Evolutionary conservation across 2,329 filamentous ascomycete species (phyloP).

Genomic region (Didymella segeticola): DNA sequence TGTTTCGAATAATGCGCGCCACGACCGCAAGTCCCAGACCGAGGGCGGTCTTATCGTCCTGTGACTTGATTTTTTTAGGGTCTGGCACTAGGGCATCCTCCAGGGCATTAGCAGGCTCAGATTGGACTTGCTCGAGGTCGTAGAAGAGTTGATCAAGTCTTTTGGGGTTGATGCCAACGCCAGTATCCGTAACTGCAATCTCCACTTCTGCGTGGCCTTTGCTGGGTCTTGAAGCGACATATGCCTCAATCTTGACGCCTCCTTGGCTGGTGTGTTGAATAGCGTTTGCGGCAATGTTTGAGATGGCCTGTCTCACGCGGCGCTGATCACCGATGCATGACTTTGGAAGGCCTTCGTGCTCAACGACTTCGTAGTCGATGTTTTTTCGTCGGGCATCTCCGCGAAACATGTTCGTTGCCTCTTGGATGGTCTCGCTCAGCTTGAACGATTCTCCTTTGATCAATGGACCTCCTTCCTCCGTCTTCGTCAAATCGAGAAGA

Average conservation of each 20-base stretch:
- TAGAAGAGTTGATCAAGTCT: slow-evolving; percentile 67
- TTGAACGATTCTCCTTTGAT: slow-evolving; percentile 84
- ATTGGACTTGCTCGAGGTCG: slow-evolving; percentile 69
- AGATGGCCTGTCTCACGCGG: slow-evolving; percentile 80
- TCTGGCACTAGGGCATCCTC: slow-evolving; percentile 44
- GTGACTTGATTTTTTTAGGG: slow-evolving; percentile 37
- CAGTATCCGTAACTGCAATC: slow-evolving; percentile 77
- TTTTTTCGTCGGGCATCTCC: slow-evolving; percentile 78
- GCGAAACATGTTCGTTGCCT: slow-evolving; percentile 77
- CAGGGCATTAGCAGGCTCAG: slow-evolving; percentile 34
- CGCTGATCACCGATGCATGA: slow-evolving; percentile 80
- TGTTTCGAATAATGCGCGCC: slow-evolving; percentile 84
- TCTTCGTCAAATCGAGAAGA: slow-evolving; percentile 84
- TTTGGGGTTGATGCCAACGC: slow-evolving; percentile 65
- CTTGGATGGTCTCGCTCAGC: slow-evolving; percentile 71
- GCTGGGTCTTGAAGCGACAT: slow-evolving; percentile 54
- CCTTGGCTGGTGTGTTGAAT: slow-evolving; percentile 77
- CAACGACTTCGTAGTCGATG: slow-evolving; percentile 71
- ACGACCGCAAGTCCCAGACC: slow-evolving; percentile 88
- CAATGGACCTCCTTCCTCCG: slow-evolving; percentile 79
- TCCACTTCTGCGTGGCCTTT: slow-evolving; percentile 70
- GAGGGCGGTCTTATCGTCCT: slow-evolving; percentile 59
- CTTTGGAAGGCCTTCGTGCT: slow-evolving; percentile 72
- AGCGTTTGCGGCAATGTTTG: slow-evolving; percentile 84
- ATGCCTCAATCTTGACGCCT: slow-evolving; percentile 73